phyloP scores from a whole-genome alignment of 179 eudicot species.

The Kewa caespitosa region DNA sequence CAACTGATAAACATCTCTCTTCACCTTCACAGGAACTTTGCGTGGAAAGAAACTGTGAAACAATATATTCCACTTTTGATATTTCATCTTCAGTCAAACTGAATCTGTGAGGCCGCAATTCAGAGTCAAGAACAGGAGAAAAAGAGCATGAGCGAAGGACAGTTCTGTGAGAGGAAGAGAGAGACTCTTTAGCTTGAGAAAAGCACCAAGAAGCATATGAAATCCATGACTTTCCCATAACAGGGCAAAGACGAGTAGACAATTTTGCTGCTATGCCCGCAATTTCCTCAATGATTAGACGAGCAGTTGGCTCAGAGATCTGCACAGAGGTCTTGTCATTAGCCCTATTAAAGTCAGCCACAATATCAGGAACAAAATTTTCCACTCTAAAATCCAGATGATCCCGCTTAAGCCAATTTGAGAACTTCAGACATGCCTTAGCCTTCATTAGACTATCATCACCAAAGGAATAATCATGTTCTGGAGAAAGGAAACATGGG shows the following conservation, averaged over 20 bases:
- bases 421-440: slow-evolving; percentile 87
- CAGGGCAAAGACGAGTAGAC: slow-evolving; percentile 83
- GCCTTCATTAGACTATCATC: slow-evolving; percentile 62
- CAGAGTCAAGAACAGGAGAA: slow-evolving; percentile 56
- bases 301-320: slow-evolving; percentile 36
- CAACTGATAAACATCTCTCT: slow-evolving; percentile 30
- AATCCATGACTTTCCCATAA: slow-evolving; percentile 90
- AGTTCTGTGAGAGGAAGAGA: slow-evolving; percentile 40
- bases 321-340: slow-evolving; percentile 26
- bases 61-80: slow-evolving; percentile 48
- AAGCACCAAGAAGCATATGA: slow-evolving; percentile 97
- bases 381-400: slow-evolving; percentile 46
- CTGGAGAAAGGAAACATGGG: slow-evolving; percentile 52
- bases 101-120: slow-evolving; percentile 55
- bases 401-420: slow-evolving; percentile 67
- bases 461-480: slow-evolving; percentile 37
- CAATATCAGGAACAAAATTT: slow-evolving; percentile 48
- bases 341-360: slow-evolving; percentile 38
- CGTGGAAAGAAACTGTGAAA: slow-evolving; percentile 47
- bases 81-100: slow-evolving; percentile 70
- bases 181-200: slow-evolving; percentile 64
- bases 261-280: slow-evolving; percentile 69
- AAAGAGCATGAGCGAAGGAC: slow-evolving; percentile 53
- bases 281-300: slow-evolving; percentile 62
- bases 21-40: slow-evolving; percentile 36